Base-by-base conservation (phyloP, 176 grass and related monocot genomes). In the Thalia dealbata region DNA sequence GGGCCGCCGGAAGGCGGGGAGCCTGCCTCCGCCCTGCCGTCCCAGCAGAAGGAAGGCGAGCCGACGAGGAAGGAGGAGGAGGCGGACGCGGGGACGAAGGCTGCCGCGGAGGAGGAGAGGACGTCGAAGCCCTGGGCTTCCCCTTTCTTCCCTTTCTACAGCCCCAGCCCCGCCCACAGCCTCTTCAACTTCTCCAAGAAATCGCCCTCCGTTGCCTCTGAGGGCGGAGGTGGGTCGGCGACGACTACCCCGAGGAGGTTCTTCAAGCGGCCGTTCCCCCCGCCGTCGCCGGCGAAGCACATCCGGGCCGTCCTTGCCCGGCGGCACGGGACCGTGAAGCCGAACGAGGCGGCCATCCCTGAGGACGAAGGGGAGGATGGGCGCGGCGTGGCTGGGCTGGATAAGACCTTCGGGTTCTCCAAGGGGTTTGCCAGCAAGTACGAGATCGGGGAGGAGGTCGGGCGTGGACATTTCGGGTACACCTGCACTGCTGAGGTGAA, bases 281-380 rank as follows among this genome's bases (percentile, higher is more conserved):
- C 76, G 30, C 76, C 76, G 65, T 78, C 76, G 50, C 65, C 76
- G n/a, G 76, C 76, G 44, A 78, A 78, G 76, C 76, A 78, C 76
- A 78, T 78, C 12, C 21, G 51, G 21, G 76, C 76, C 4, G 43
- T 27, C 10, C 43, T 71, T 2, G 68, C 68, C 21, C 41, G 68
- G 29, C 68, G 68, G 19, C 50, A 70, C 4, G 76, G 76, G 29
- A 70, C 76, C 6, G 65, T 70, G 64, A 78, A 78, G 65, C 76
- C 76, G 11, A 78, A 78, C 30, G 76, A 70, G 51, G 51, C 76
- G 21, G 65, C 76, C 19, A 78, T 69, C 28, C 13, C 76, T 29
- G 76, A 69, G 50, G 76, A 65, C 30, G 76, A 44, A 0, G 50
- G 65, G 30, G 65, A 70, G 32, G 22, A 24, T 30, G 30, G 64